Evolutionary conservation across 2,329 filamentous ascomycete genomes (phyloP), one percentile per base, ranked within the genome.

Genomic region (Penicillium nordicum): DNA sequence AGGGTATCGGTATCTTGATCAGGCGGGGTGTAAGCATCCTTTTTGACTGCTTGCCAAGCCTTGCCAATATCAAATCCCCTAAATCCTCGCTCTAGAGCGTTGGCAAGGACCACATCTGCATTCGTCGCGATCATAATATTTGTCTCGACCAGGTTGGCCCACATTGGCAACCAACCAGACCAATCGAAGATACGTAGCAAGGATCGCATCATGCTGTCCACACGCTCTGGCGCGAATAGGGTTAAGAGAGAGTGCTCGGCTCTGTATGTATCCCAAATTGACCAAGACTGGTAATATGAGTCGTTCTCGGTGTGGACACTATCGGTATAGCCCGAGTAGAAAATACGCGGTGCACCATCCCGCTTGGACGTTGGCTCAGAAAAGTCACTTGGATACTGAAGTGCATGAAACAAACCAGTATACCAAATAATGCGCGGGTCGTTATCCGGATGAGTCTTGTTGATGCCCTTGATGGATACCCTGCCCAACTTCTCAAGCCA

Each of bases 61-160:
- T 75, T 76, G 4, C 55, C 38, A n/a, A 79, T 59, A 42, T 80
- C 68, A 43, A 80, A 80, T 16, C 65, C 69, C 1, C 63, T 67
- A 58, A 80, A 80, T 2, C 75, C 76, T 6, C 76, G 70, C 10
- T 69, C 65, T 0, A 80, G 67, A 0, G 78, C 78, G 53, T 80
- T 80, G n/a, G 79, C 75, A 3, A 81, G 64, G 2, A 81, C 75
- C 1, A 73, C 78, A 46, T 80, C 78, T 14, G 76, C 78, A 55
- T 80, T 78, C 0, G 78, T 80, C 1, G 77, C 77, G 36, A 80
- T 78, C 78, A 80, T 80, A 57, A 79, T 80, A 63, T 80, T 80
- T 1, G 77, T 80, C 59, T 80, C 78, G 5, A 80, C 70, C 57
- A 80, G 67, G 52, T 80, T 80, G 0, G 78, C 78, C 78, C 78